Base-by-base conservation (phyloP, 331 rosid species). In the Rhamnella rubrinervis region DNA sequence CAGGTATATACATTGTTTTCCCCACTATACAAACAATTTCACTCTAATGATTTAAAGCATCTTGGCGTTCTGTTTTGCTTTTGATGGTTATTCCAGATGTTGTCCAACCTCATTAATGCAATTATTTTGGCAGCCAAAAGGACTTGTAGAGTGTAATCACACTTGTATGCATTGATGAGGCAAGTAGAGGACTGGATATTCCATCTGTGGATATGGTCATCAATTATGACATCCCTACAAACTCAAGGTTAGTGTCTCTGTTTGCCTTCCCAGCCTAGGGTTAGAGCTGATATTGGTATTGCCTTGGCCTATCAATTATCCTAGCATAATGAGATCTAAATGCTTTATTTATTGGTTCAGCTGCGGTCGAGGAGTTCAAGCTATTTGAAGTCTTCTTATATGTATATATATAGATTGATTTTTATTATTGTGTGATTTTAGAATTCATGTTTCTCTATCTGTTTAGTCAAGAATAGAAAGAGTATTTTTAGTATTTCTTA, bases 131-230 rank as follows among this genome's bases (percentile, higher is more conserved):
- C 80, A 93, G 97, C 28, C 89, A 16, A 91, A 88, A 78, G 79
- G 97, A 73, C 87, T 93, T 20, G 97, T 92, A 38, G 83, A 84
- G 38, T 87, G 89, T 80, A 93, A 85, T 23, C 71, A 81, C 87
- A 66, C 91, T 93, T 61, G 68, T 93, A 59, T 89, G 96, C 85
- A 91, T 96, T 25, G 97, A 93, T 40, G 95, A 91, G 75, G 96
- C 96, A 50, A 93, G 97, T 81, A 84, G 95, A 75, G 98, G 98
- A 68, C 81, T 93, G 64, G 98, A 93, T 78, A 91, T 93, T 71
- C 92, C 95, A n/a, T 53, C 88, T 0, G 98, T 93, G 14, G 96
- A 93, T 78, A 62, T 91, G 92, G 97, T 93, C 67, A 93, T 93
- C 67, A 93, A 91, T 81, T 91, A 91, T 74, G 95, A 89, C 68